Evolutionary conservation across 768 basidiomycete species (phyloP), one percentile per base, ranked within the genome.

Genomic region (Tricholoma sp.): DNA sequence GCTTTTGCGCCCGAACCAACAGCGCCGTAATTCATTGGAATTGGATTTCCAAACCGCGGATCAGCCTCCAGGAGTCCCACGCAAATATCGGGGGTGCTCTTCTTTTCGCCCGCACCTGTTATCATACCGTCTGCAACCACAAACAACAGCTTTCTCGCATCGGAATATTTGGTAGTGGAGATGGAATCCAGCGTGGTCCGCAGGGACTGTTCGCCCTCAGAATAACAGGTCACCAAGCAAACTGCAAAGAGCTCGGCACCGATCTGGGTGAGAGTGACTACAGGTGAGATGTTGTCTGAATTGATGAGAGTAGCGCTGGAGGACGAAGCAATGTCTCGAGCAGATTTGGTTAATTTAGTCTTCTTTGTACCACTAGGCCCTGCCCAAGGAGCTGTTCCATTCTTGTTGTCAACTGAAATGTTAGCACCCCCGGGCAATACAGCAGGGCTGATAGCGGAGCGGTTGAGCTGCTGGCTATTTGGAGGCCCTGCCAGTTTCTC

Each of bases 111-210:
- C 4, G 88, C 89, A 32, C 97, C 97, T 0, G 96, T 98, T 62
- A 99, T 94, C 93, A 99, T 97, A 1, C 97, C 97, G 70, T 99
- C 97, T 49, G 94, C 94, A 10, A 99, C 89, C 56, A 99, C 78
- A 70, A 98, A 95, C 50, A 99, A 71, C 19, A 99, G 77, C 69
- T 99, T 99, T 57, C 97, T 80, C 41, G 84, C 77, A 72, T 98
- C 97, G 4, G 93, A 92, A 70, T 98, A 99, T 3, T 81, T 86
- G 3, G 97, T 98, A 37, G 73, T 74, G 0, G 96, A 95, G 57
- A 99, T 93, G 3, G 94, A 91, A 71, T 98, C 97, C 54, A 98
- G 80, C 0, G 97, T 99, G 2, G 87, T 88, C 57, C 91, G 81
- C 64, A 99, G 76, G 0, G 91, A 94, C 35, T 94, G 94, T 72